These are phyloP conservation scores for Citrus mangshanensis DNA, from an alignment of 345 rosid species.

Conservation along the genomic window DNA sequence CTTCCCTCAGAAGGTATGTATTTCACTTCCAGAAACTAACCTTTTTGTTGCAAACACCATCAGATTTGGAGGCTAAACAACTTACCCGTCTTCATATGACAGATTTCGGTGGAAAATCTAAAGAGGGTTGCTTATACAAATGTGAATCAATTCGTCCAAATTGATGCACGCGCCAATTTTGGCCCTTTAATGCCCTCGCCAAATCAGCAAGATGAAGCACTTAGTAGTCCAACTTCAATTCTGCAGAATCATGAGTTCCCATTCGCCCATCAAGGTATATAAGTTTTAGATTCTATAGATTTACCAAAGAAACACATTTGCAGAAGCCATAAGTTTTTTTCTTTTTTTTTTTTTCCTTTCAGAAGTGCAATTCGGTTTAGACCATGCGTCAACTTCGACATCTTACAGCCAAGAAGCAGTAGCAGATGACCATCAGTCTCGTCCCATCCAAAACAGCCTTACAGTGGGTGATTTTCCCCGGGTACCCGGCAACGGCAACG, in stretches of 20 bases:
- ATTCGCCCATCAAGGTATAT: constrained; percentile 32
- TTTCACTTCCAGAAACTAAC: background rate
- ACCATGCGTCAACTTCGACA: constrained; percentile 20
- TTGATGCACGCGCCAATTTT: constrained; percentile 16
- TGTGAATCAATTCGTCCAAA: constrained; percentile 6
- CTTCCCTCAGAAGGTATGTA: constrained; percentile 35
- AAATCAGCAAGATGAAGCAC: constrained; percentile 26
- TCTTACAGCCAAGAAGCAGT: constrained; percentile 16
- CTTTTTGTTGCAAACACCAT: background rate
- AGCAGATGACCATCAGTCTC: constrained; percentile 20
- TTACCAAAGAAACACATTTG: background rate
- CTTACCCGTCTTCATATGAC: constrained; percentile 2
- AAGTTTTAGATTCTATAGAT: background rate
- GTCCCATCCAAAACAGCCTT: constrained; percentile 31
- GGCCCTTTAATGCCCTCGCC: constrained; percentile 35
- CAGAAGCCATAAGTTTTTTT: background rate
- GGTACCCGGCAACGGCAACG: background rate
- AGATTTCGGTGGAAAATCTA: constrained; percentile 38
- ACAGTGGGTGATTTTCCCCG: constrained; percentile 7
- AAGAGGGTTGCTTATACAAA: constrained; percentile 53
- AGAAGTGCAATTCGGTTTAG: constrained; percentile 27
- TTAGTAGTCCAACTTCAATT: constrained; percentile 14
- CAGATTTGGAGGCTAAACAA: background rate
- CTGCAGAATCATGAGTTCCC: constrained; percentile 33
- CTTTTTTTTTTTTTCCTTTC: background rate